These are phyloP conservation scores for Amylocarpus encephaloides DNA, from an alignment of 2,329 filamentous ascomycete genomes.

Conservation along the genomic window DNA sequence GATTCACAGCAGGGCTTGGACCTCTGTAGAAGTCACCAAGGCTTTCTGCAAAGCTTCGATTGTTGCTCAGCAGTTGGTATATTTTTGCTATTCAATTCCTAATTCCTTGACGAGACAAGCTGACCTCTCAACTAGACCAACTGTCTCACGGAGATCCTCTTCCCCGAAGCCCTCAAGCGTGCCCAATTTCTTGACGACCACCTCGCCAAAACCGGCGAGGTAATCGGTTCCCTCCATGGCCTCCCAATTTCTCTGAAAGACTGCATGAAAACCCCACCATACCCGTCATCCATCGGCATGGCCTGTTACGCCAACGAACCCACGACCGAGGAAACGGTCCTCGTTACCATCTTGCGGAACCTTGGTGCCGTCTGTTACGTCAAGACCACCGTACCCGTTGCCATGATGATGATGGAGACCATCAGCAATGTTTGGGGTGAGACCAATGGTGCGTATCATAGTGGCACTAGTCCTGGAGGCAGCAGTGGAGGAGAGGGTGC, in stretches of 20 bases:
- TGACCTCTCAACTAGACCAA: constrained; percentile 41
- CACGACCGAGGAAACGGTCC: constrained; percentile 27
- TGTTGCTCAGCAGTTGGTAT: constrained; percentile 48
- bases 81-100: constrained; percentile 4
- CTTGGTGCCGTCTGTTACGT: constrained; percentile 38
- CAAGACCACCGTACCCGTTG: constrained; percentile 35
- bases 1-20: constrained; percentile 37
- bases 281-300: constrained; percentile 34
- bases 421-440: constrained; percentile 38
- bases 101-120: neutral
- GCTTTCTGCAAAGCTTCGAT: constrained; percentile 50
- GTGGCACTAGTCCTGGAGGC: constrained; percentile 24
- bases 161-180: constrained; percentile 44
- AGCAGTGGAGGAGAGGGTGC: constrained; percentile 28
- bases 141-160: constrained; percentile 52
- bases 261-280: constrained; percentile 33
- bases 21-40: constrained; percentile 43
- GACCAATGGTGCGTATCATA: constrained; percentile 29
- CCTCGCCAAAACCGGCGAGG: constrained; percentile 34
- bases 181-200: constrained; percentile 48
- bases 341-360: constrained; percentile 35
- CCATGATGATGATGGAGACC: constrained; percentile 39
- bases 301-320: constrained; percentile 32
- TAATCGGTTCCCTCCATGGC: constrained; percentile 36
- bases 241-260: constrained; percentile 38